Evolutionary conservation across 345 rosid genomes (phyloP).

Genomic region (Eucalyptus polyanthemos): DNA sequence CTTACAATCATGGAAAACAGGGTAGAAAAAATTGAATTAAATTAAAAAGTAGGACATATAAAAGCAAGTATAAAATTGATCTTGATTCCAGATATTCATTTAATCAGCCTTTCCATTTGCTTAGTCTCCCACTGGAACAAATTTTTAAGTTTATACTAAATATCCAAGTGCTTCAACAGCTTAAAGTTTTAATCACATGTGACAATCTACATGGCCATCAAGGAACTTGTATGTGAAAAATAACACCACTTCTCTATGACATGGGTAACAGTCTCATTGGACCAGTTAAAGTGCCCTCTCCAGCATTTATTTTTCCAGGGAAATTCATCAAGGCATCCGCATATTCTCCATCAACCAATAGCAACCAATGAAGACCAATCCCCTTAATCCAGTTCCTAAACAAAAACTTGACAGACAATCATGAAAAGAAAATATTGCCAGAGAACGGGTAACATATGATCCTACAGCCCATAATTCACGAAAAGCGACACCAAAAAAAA

Average conservation of each 20-base stretch:
- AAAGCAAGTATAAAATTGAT: not conserved
- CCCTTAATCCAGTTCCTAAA: not conserved
- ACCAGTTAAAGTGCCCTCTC: not conserved
- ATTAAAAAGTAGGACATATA: not conserved
- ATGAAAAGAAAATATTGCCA: not conserved
- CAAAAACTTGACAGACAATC: not conserved
- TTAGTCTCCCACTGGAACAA: not conserved
- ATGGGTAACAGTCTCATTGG: not conserved
- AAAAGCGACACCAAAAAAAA: not conserved
- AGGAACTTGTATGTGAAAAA: not conserved
- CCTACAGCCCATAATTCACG: not conserved
- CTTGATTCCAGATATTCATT: not conserved
- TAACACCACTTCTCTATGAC: not conserved
- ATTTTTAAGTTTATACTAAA: not conserved
- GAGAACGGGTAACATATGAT: not conserved
- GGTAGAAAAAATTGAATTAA: not conserved
- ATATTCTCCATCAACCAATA: not conserved
- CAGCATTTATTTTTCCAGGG: not conserved
- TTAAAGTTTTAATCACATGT: not conserved
- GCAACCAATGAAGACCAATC: not conserved
- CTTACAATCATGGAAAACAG: not conserved
- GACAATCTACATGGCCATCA: not conserved
- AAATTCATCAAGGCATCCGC: not conserved
- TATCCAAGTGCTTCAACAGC: not conserved
- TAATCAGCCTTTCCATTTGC: not conserved